Evolutionary conservation across 2,329 filamentous ascomycete species (phyloP), one percentile per base, ranked within the genome.

Genomic region (Aspergillus novoparasiticus): DNA sequence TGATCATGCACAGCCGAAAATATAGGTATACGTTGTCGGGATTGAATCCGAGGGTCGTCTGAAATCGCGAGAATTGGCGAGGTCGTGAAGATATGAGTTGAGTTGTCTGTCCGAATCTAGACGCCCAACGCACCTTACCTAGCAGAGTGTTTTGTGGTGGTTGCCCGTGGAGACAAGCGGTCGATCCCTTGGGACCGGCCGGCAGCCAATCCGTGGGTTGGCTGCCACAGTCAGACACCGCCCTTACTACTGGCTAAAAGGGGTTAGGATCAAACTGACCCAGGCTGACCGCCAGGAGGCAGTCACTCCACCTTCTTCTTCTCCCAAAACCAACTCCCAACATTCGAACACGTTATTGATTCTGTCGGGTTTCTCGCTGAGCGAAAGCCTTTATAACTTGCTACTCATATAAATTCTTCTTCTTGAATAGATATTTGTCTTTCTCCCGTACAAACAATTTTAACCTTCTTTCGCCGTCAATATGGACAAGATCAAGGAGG

Each of bases 401-500:
- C 36, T 46, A 54, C 48, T 39, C 21, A 28, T 51, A 36, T 51
- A 41, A 14, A 36, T 9, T 23, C 16, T 55, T 63, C 69, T 74
- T 75, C 72, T 71, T 59, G 58, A 65, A 64, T 67, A 72, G 66
- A 74, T 72, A 70, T 66, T 61, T 66, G 45, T 57, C 58, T 12
- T 60, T 68, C 69, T 12, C 23, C 57, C 69, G 51, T 63, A 64
- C 69, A 70, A 71, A 74, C 74, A 71, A 70, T 67, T 68, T 65
- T 60, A 23, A 30, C 45, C 23, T 41, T 53, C 59, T 39, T 30
- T 64, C 63, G 55, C 45, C 71, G 71, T 59, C 62, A 63, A 65
- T 72, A 94, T 94, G 92, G 92, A 95, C 82, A 90, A 90, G 82
- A 94, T 95, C 81, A 94, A 92, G 89, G 90, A 93, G 86, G 91